Conservation (phyloP, 352 stramenopile genomes). For the Albugo candida region DNA sequence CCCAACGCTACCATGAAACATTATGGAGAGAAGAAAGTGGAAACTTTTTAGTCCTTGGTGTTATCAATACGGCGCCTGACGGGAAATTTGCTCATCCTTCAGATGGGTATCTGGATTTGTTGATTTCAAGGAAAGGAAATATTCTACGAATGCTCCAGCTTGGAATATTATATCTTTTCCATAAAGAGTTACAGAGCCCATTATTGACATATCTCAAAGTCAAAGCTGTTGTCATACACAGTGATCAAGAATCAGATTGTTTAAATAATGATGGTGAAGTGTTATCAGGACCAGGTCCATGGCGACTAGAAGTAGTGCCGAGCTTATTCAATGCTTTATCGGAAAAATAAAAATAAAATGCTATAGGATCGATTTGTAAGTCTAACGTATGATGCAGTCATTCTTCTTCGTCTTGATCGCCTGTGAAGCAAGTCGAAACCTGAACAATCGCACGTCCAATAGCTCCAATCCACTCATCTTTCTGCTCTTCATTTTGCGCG, state of each 20-base stretch:
- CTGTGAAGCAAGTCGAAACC: slow-evolving; percentile 91
- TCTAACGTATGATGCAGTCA: not conserved
- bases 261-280: slow-evolving; percentile 68
- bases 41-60: slow-evolving; percentile 32
- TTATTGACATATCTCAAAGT: slow-evolving; percentile 59
- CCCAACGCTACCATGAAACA: slow-evolving; percentile 29
- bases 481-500: slow-evolving; percentile 80
- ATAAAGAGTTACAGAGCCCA: slow-evolving; percentile 32
- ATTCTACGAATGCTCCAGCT: slow-evolving; percentile 26
- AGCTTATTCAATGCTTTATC: slow-evolving; percentile 48
- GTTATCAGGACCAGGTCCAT: slow-evolving; percentile 30
- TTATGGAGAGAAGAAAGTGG: slow-evolving; percentile 24
- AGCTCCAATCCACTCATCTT: slow-evolving; percentile 87
- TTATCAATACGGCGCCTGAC: slow-evolving; percentile 67
- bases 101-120: slow-evolving; percentile 61
- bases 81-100: slow-evolving; percentile 58
- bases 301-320: slow-evolving; percentile 56
- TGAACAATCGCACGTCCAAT: slow-evolving; percentile 95
- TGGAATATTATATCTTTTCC: slow-evolving; percentile 23
- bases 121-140: slow-evolving; percentile 40
- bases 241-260: slow-evolving; percentile 14
- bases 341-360: slow-evolving; percentile 29
- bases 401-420: slow-evolving; percentile 68
- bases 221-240: slow-evolving; percentile 35
- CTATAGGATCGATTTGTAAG: too few species aligned